Conservation (phyloP, 306 rosid species). For the Cicer chorassanicum region DNA sequence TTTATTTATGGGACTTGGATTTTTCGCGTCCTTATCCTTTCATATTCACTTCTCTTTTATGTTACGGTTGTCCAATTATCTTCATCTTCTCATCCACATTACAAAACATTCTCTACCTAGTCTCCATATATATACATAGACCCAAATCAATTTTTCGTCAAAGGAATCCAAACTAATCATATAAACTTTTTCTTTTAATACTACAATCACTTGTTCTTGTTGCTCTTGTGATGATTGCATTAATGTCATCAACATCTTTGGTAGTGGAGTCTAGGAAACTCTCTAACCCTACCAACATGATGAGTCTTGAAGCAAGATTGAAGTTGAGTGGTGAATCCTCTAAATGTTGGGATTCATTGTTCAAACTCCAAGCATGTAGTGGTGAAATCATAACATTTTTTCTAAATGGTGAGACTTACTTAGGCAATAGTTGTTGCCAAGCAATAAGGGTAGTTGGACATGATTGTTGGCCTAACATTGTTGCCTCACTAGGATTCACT, state of each 20-base stretch:
- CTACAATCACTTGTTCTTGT: slow-evolving; percentile 20
- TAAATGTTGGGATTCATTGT: slow-evolving; percentile 66
- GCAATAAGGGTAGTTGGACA: slow-evolving; percentile 58
- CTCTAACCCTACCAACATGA: neutral
- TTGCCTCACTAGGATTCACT: slow-evolving; percentile 63
- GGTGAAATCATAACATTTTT: slow-evolving; percentile 64
- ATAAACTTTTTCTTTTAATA: neutral
- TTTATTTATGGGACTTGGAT: no score
- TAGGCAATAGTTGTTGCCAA: slow-evolving; percentile 63
- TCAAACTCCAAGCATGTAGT: slow-evolving; percentile 62
- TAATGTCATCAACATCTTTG: slow-evolving; percentile 4
- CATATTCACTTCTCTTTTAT: neutral
- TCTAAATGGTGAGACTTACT: slow-evolving; percentile 59
- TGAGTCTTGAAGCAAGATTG: slow-evolving; percentile 45
- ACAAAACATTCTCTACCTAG: neutral
- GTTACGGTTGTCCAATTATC: neutral
- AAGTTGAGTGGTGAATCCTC: slow-evolving; percentile 53
- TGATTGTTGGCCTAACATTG: slow-evolving; percentile 72
- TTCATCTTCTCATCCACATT: neutral
- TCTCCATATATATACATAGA: neutral
- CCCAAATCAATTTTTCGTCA: neutral
- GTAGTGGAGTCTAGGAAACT: slow-evolving; percentile 40
- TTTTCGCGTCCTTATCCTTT: neutral
- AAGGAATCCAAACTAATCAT: neutral
- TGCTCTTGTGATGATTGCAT: slow-evolving; percentile 5